Conservation (phyloP, 805 yeast species). For the Kurtzmaniella fragi region DNA sequence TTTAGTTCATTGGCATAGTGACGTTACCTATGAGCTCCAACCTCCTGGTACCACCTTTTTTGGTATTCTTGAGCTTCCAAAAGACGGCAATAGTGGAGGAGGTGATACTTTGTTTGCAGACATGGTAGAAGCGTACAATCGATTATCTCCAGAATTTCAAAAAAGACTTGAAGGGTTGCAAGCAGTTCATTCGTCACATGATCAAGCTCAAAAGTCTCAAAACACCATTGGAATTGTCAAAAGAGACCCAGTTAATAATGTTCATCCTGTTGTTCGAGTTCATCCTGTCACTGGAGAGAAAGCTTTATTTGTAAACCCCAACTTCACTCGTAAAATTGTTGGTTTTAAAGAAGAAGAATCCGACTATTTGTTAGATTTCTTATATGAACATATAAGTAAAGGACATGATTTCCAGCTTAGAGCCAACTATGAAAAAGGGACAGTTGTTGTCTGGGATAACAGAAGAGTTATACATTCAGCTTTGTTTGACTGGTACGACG, state of each 20-base stretch:
- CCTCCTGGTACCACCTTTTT: slow-evolving; percentile 37
- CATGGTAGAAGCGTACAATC: slow-evolving; percentile 34
- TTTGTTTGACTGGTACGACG: slow-evolving; percentile 25
- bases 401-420: slow-evolving; percentile 36
- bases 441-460: slow-evolving; percentile 38
- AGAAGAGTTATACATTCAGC: slow-evolving; percentile 34
- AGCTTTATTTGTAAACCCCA: slow-evolving; percentile 29
- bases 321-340: slow-evolving; percentile 30
- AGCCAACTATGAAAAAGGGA: slow-evolving; percentile 30
- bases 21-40: slow-evolving; percentile 36
- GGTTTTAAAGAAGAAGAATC: slow-evolving; percentile 36
- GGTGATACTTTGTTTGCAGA: slow-evolving; percentile 38
- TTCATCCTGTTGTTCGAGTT: slow-evolving; percentile 35
- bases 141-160: slow-evolving; percentile 34
- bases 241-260: slow-evolving; percentile 30
- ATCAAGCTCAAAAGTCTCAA: slow-evolving; percentile 27
- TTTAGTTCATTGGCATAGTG: slow-evolving; percentile 31
- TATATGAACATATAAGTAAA: slow-evolving; percentile 26
- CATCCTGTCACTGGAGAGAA: slow-evolving; percentile 37
- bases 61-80: slow-evolving; percentile 33
- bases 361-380: slow-evolving; percentile 27
- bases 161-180: slow-evolving; percentile 29
- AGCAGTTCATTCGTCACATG: slow-evolving; percentile 32
- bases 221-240: slow-evolving; percentile 24
- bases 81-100: slow-evolving; percentile 19